Evolutionary conservation across 164 flowering plant genomes (phyloP), one percentile per base, ranked within the genome.

Genomic region (Hamamelis virginiana): DNA sequence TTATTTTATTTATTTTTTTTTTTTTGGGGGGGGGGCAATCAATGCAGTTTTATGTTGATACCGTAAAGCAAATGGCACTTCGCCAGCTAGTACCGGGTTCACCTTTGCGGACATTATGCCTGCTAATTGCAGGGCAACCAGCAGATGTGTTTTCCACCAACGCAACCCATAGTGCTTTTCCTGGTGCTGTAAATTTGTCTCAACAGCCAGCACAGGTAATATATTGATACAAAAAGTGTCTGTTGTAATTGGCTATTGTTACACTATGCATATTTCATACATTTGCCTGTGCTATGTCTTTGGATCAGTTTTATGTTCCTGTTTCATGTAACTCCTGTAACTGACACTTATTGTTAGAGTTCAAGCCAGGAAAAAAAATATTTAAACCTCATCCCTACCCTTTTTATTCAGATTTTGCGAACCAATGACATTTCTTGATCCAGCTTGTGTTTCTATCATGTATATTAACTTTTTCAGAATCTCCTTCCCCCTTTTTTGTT

Each of bases 31-130:
- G 41, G 22, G 15, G 10, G 38, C 22, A 38, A 19, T 26, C 8
- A 18, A 44, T 87, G 87, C 90, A 96, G 99, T 89, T 86, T 65
- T 90, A 90, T 81, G 80, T 78, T 56, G 98, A 96, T 47, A 89
- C 99, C 23, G 89, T 91, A 75, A 96, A 86, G 84, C 88, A 86
- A 84, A 91, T 96, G 98, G 96, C 99, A 23, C 85, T 86, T 67
- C 76, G 70, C 38, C 97, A 91, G 80, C 80, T 96, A 57, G 78
- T 85, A 69, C 77, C 91, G 9, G 99, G 99, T 59, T 86, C 98
- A 66, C 99, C 98, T 66, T 74, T 96, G 81, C 83, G 98, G 65
- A 96, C 99, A 67, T 80, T 96, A 64, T 93, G 96, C 84, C 81
- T 96, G 64, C 78, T 96, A 47, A 87, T 93, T 74, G 97, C 98